Base-by-base conservation (phyloP, 1,284 basidiomycete genomes). In the Boletellus deceptivus region DNA sequence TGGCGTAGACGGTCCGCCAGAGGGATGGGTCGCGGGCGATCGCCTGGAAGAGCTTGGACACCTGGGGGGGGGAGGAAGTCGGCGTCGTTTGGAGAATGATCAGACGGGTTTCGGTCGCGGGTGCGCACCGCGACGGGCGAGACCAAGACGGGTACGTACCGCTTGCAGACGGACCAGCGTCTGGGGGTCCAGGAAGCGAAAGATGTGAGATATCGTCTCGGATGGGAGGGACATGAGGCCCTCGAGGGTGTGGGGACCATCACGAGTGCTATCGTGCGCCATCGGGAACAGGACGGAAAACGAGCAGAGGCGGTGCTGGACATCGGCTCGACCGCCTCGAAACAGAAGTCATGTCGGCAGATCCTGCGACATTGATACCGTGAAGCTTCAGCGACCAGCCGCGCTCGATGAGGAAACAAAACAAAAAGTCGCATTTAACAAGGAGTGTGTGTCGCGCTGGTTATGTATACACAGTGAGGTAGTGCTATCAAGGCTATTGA, bases 131-230 rank as follows among this genome's bases (percentile, higher is more conserved):
- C 27, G 27, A 8, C 10, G 27, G 2, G 27, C 27, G 27, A 29
- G 27, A 29, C 8, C 25, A 25, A 18, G n/a, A 37, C 37, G 6
- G 35, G 41, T n/a, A 48, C 59, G n/a, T 43, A 62, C 62, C 10
- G 36, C 20, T 46, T 35, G 52, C 14, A 64, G 17, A 46, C 40
- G 50, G 9, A 61, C 48, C 10, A 61, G 36, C n/a, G 62, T 59
- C 35, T 25, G 51, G 18, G 59, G 52, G 16, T 5, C 44, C 5
- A 55, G 6, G 40, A 36, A 42, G n/a, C 17, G 31, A 8, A 62
- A 10, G 13, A 61, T 54, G 20, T 49, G 54, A 24, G 43, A 44
- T 33, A 57, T 49, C 6, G 47, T 64, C 37, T 61, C 59, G 36
- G 45, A 34, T 18, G 59, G 61, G 20, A 62, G 50, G 24, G 40